Conservation (phyloP, 2,329 filamentous ascomycete genomes). For the Gnomoniopsis smithogilvyi region DNA sequence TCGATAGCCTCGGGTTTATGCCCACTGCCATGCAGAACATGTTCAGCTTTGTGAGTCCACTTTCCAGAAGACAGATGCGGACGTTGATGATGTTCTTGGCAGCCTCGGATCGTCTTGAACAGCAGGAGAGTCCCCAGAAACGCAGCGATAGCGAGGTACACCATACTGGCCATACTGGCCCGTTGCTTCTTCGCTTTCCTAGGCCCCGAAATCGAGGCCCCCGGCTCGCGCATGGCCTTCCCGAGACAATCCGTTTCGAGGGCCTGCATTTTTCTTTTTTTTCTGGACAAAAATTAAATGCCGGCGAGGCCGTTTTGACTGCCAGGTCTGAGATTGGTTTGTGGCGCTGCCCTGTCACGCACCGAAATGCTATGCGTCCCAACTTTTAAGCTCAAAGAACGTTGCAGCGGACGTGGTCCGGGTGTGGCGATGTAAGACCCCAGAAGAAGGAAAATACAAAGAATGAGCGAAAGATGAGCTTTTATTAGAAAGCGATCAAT, state of each 20-base stretch:
- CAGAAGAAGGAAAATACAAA: too few relatives aligned
- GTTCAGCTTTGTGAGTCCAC: background rate
- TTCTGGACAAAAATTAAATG: background rate
- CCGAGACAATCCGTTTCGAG: too few relatives aligned
- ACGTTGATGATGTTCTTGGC: background rate
- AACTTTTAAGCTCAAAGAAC: background rate
- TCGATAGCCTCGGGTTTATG: background rate
- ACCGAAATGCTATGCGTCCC: background rate
- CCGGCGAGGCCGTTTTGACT: background rate
- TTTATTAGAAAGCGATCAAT: too few relatives aligned
- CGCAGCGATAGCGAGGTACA: conserved; percentile 3
- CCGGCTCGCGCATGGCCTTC: background rate
- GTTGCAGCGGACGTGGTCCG: too few relatives aligned
- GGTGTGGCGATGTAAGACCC: too few relatives aligned
- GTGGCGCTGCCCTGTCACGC: background rate
- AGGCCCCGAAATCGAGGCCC: background rate
- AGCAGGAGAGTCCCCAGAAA: background rate
- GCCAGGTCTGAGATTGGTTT: background rate
- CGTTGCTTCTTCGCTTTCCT: background rate
- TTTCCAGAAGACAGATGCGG: background rate
- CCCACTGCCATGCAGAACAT: background rate
- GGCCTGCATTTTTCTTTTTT: background rate
- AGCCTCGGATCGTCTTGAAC: background rate
- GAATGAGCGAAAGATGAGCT: too few relatives aligned
- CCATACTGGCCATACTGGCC: background rate